Evolutionary conservation across 148 eudicot genomes (phyloP).

Genomic region (Fagopyrum homotropicum): DNA sequence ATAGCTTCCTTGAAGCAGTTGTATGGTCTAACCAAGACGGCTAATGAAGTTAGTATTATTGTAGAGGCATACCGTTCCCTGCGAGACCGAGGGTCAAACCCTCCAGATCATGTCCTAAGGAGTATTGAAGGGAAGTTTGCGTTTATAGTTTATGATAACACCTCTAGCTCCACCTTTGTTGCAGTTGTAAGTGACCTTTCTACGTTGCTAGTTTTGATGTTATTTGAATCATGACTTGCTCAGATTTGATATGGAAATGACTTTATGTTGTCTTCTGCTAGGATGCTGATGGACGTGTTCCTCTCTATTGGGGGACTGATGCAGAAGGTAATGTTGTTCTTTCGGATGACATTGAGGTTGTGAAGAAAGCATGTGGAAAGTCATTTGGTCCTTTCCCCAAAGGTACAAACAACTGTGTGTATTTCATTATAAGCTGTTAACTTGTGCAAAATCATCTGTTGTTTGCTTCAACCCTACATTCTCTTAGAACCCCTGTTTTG

Average conservation of each 20-base stretch:
- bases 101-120: constrained; percentile 71
- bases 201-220: not conserved
- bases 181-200: constrained; percentile 55
- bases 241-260: not conserved
- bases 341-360: constrained; percentile 25
- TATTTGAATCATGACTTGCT: not conserved
- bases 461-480: not conserved
- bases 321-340: constrained; percentile 69
- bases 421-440: not conserved
- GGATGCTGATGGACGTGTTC: constrained; percentile 91
- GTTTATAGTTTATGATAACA: constrained; percentile 62
- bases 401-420: constrained; percentile 16
- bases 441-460: not conserved
- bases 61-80: constrained; percentile 80
- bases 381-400: constrained; percentile 34
- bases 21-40: constrained; percentile 79
- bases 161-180: constrained; percentile 55
- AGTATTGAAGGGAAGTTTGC: constrained; percentile 77
- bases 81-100: constrained; percentile 86
- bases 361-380: constrained; percentile 33
- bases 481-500: not conserved
- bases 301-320: constrained; percentile 90
- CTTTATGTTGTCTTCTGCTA: constrained; percentile 14
- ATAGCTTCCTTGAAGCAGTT: constrained; percentile 75
- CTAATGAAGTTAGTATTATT: constrained; percentile 82